These are phyloP conservation scores for Musa acuminata DNA, from an alignment of 176 grass and related monocot genomes.

Conservation along the genomic window DNA sequence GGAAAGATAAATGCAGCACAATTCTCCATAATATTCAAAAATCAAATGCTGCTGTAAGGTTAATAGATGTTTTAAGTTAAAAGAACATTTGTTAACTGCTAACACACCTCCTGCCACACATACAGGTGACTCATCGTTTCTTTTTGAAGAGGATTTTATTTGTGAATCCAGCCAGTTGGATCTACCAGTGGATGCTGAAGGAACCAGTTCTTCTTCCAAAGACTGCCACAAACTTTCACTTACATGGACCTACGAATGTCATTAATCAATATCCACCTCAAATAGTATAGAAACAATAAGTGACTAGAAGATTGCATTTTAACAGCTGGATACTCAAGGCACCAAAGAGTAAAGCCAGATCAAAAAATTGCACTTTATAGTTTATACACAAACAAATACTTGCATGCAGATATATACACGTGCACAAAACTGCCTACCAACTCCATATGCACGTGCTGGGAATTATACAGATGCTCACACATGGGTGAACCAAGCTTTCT, in stretches of 20 bases:
- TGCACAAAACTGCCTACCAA: too few relatives aligned
- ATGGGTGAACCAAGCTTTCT: too few relatives aligned
- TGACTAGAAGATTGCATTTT: neutral
- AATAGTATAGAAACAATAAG: neutral
- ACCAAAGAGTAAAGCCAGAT: too few relatives aligned
- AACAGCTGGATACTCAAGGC: neutral
- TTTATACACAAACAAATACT: too few relatives aligned
- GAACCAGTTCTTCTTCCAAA: constrained; percentile 98
- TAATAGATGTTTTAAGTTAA: neutral
- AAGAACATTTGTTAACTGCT: neutral
- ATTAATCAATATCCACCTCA: neutral
- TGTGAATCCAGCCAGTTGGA: constrained; percentile 93
- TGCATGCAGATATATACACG: too few relatives aligned
- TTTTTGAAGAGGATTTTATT: constrained; percentile 49
- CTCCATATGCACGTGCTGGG: too few relatives aligned
- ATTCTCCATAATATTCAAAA: neutral
- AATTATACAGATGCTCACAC: too few relatives aligned
- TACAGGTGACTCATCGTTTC: constrained; percentile 49
- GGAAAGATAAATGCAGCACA: neutral
- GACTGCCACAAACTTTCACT: constrained; percentile 82
- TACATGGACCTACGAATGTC: constrained; percentile 50
- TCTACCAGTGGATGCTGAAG: constrained; percentile 57
- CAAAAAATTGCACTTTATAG: too few relatives aligned
- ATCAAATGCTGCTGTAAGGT: neutral
- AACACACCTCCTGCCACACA: constrained; percentile 80